A percentile compares a stretch with the other conserved stretches of the same genome.
Evolutionary conservation across 139 green algal genomes (phyloP).

Genomic region (Closterium sp.): DNA sequence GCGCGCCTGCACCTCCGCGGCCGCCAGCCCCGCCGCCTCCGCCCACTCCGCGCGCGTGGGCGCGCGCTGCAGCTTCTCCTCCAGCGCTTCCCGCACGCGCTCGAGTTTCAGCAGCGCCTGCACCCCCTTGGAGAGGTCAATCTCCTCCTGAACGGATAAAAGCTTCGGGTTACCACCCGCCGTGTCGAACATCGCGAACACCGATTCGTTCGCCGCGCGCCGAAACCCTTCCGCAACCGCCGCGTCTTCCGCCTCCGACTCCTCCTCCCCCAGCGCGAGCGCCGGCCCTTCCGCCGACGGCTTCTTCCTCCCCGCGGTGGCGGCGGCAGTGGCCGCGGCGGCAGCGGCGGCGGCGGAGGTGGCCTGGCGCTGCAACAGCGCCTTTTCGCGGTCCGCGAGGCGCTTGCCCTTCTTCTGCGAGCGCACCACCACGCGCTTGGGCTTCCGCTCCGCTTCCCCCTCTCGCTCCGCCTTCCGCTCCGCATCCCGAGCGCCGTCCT

Average conservation of each 20-base stretch:
- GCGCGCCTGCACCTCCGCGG: constrained; percentile 49
- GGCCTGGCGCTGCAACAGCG: not conserved
- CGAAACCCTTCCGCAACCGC: not conserved
- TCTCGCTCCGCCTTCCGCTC: not conserved
- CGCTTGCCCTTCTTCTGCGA: not conserved
- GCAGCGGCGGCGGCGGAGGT: not conserved
- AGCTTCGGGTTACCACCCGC: constrained; percentile 50
- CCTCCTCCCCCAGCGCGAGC: not conserved
- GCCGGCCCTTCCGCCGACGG: not conserved
- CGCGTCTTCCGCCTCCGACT: not conserved
- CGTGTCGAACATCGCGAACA: not conserved
- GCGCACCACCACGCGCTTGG: not conserved
- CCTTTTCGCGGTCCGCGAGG: not conserved
- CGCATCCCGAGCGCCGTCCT: not conserved
- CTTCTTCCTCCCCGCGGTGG: not conserved
- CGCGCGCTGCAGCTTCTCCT: constrained; percentile 52
- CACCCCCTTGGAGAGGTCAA: constrained; percentile 69
- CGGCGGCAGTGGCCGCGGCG: not conserved
- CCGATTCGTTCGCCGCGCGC: not conserved
- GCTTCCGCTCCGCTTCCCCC: not conserved
- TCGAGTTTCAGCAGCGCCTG: constrained; percentile 62
- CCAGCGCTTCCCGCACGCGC: constrained; percentile 49
- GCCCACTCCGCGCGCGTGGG: constrained; percentile 64
- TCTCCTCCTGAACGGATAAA: constrained; percentile 70
- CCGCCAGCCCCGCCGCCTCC: constrained; percentile 46